These are phyloP conservation scores for Paracoccidioides brasiliensis DNA, from an alignment of 2,329 filamentous ascomycete genomes.

Conservation along the genomic window DNA sequence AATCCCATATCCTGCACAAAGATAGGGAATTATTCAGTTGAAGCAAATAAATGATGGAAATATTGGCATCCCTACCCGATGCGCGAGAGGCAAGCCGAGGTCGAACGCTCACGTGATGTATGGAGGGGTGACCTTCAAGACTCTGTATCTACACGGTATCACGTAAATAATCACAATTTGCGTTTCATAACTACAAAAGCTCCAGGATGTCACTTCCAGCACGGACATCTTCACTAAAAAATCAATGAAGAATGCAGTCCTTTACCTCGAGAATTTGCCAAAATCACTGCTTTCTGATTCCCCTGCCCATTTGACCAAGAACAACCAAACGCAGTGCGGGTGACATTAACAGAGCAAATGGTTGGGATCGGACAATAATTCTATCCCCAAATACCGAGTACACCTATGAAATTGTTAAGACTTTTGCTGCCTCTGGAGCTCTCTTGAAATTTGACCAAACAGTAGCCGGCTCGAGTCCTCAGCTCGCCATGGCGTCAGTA, in stretches of 20 bases:
- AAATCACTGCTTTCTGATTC: no score
- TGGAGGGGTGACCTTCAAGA: background rate
- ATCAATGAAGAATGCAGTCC: no score
- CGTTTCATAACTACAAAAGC: no score
- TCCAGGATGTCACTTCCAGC: no score
- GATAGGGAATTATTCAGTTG: background rate
- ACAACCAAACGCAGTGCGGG: no score
- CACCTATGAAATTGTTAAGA: background rate
- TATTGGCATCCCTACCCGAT: background rate
- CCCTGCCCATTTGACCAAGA: no score
- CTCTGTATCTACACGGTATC: no score
- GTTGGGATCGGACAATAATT: background rate
- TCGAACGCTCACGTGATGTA: background rate
- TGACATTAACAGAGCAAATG: background rate
- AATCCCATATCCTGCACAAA: background rate
- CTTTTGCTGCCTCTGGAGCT: background rate
- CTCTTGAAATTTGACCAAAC: background rate
- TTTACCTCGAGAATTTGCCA: no score
- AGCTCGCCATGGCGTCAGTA: constrained; percentile 47
- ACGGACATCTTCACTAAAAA: no score
- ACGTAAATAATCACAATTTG: no score
- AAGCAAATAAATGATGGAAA: background rate
- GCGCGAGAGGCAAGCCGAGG: background rate
- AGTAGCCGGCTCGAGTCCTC: background rate
- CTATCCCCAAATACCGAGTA: background rate